These are phyloP conservation scores for Hemisphaericaspora xylanilytica DNA, from an alignment of 1,139 yeast species.

Conservation along the genomic window DNA sequence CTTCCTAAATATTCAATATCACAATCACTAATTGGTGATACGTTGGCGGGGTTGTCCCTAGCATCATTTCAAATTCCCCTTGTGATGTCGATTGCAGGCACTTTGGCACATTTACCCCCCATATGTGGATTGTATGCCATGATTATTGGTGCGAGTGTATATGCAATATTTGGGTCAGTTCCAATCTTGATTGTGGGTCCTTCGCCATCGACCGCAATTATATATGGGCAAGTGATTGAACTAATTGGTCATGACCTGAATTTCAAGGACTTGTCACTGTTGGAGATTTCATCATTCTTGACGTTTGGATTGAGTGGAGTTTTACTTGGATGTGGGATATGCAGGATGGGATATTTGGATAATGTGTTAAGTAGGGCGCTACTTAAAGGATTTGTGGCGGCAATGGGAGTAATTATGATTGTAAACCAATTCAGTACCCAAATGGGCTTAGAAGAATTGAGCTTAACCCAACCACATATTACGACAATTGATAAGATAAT, in stretches of 20 bases:
- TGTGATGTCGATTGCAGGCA: conserved; percentile 35
- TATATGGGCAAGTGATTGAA: conserved; percentile 32
- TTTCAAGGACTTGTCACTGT: conserved; percentile 16
- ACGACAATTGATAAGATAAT: conserved; percentile 24
- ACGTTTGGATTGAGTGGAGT: conserved; percentile 26
- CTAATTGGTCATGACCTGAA: conserved; percentile 17
- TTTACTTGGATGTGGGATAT: conserved; percentile 27
- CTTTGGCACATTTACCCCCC: conserved; percentile 34
- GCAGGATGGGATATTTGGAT: conserved; percentile 32
- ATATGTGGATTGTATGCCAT: conserved; percentile 30
- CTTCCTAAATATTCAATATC: conserved; percentile 24
- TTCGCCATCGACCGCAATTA: conserved; percentile 32
- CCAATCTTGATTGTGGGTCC: conserved; percentile 38
- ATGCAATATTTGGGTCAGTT: conserved; percentile 32
- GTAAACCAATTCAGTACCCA: conserved; percentile 30
- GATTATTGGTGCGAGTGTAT: conserved; percentile 26
- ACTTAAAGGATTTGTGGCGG: conserved; percentile 34
- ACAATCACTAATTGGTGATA: conserved; percentile 24
- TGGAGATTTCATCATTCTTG: conserved; percentile 27
- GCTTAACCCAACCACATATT: conserved; percentile 21
- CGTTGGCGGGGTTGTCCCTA: conserved; percentile 32
- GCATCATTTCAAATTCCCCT: conserved; percentile 36
- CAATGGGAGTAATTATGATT: conserved; percentile 37
- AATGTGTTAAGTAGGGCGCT: conserved; percentile 31
- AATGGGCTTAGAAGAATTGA: conserved; percentile 24